Conservation (phyloP, 805 yeast genomes). For the Lipomyces mesembrius region DNA sequence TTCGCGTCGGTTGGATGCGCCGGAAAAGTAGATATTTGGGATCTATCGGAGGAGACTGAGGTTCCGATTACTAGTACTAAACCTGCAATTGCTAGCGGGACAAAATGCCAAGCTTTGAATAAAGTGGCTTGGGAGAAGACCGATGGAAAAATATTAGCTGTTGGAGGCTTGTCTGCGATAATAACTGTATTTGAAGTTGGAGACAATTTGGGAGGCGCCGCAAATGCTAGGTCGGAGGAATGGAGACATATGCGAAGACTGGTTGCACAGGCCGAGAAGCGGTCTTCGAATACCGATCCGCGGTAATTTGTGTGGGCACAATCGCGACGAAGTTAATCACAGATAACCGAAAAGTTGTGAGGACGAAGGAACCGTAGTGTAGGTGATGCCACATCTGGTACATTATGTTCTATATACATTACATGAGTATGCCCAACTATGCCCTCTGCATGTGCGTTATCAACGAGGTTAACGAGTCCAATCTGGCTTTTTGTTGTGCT, state of each 20-base stretch:
- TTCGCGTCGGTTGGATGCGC: constrained; percentile 47
- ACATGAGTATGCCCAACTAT: not conserved
- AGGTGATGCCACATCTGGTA: not conserved
- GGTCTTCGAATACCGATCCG: not conserved
- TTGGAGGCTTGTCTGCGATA: constrained; percentile 46
- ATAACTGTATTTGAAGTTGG: constrained; percentile 44
- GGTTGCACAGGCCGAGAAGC: constrained; percentile 13
- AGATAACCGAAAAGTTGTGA: too few relatives aligned
- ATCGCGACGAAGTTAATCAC: not conserved
- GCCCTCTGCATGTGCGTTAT: constrained; percentile 9
- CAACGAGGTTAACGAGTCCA: constrained; percentile 7
- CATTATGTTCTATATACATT: not conserved
- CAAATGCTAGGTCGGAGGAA: constrained; percentile 26
- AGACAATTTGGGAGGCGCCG: constrained; percentile 27
- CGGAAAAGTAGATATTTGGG: constrained; percentile 49
- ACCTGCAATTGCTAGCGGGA: constrained; percentile 23
- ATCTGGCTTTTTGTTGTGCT: not conserved
- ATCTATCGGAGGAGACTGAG: constrained; percentile 44
- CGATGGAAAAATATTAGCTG: constrained; percentile 41
- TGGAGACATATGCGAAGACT: constrained; percentile 25
- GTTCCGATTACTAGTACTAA: constrained; percentile 40
- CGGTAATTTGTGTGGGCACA: not conserved
- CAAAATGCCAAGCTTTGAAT: constrained; percentile 40
- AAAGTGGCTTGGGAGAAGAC: constrained; percentile 44
- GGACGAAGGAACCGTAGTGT: not conserved